These are phyloP conservation scores for Diaporthe aspalathi DNA, from an alignment of 2,329 filamentous ascomycete species.

Conservation along the genomic window DNA sequence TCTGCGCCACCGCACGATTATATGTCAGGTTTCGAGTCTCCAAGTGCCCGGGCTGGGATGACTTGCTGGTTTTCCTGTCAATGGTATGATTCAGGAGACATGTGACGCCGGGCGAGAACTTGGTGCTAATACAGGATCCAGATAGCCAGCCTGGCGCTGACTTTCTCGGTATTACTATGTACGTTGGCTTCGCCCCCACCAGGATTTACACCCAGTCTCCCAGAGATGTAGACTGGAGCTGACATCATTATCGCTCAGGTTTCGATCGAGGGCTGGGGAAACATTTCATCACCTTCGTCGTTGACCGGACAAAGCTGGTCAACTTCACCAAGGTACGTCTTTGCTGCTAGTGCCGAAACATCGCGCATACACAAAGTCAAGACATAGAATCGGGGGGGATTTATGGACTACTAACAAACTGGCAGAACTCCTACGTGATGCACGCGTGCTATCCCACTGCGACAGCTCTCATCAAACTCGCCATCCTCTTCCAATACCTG, in stretches of 20 bases:
- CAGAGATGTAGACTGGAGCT: neutral
- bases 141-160: slow-evolving; percentile 21
- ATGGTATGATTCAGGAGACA: slow-evolving; percentile 6
- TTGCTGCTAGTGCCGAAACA: too few relatives aligned
- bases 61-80: slow-evolving; percentile 33
- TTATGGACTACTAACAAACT: neutral
- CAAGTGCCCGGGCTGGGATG: slow-evolving; percentile 38
- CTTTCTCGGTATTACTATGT: slow-evolving; percentile 21
- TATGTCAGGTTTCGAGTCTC: slow-evolving; percentile 31
- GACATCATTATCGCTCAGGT: neutral
- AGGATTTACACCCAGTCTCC: neutral
- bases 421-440: slow-evolving; percentile 44
- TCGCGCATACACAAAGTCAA: too few relatives aligned
- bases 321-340: slow-evolving; percentile 25
- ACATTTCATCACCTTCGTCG: slow-evolving; percentile 27
- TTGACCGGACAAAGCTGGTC: neutral
- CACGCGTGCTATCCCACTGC: slow-evolving; percentile 44
- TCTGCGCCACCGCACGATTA: slow-evolving; percentile 20
- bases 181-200: neutral
- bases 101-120: neutral
- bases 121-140: neutral
- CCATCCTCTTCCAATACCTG: slow-evolving; percentile 46
- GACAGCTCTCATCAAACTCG: slow-evolving; percentile 45
- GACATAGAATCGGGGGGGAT: too few relatives aligned
- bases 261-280: slow-evolving; percentile 25